Evolutionary conservation across 140 eudicot species (phyloP).

Genomic region (Flaveria floridana): DNA sequence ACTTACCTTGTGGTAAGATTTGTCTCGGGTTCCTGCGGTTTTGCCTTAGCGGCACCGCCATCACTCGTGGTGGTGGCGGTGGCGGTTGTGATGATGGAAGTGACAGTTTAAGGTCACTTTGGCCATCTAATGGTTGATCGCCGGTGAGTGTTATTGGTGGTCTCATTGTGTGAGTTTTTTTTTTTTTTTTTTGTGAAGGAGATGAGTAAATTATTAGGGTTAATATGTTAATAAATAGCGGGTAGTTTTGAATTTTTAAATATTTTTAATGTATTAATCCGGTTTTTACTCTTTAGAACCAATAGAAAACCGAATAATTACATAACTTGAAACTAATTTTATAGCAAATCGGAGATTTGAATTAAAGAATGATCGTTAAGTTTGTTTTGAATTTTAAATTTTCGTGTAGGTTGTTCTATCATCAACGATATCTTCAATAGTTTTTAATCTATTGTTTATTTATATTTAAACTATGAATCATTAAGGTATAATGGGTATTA

Average conservation of each 20-base stretch:
- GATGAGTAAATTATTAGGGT: background rate
- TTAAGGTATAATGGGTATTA: background rate
- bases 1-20: constrained; percentile 28
- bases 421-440: background rate
- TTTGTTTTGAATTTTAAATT: background rate
- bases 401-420: background rate
- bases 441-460: background rate
- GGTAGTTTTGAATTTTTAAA: background rate
- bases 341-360: background rate
- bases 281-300: background rate
- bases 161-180: background rate
- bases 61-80: background rate
- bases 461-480: background rate
- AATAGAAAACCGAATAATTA: background rate
- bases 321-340: background rate
- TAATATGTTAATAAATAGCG: background rate
- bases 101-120: constrained; percentile 13
- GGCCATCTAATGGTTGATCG: background rate
- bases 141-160: background rate
- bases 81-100: constrained; percentile 19
- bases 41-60: constrained; percentile 13
- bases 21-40: constrained; percentile 37
- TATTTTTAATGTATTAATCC: background rate
- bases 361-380: background rate
- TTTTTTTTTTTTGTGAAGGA: background rate